Conservation (phyloP, 2,329 filamentous ascomycete species). For the Exophiala calicioides region DNA sequence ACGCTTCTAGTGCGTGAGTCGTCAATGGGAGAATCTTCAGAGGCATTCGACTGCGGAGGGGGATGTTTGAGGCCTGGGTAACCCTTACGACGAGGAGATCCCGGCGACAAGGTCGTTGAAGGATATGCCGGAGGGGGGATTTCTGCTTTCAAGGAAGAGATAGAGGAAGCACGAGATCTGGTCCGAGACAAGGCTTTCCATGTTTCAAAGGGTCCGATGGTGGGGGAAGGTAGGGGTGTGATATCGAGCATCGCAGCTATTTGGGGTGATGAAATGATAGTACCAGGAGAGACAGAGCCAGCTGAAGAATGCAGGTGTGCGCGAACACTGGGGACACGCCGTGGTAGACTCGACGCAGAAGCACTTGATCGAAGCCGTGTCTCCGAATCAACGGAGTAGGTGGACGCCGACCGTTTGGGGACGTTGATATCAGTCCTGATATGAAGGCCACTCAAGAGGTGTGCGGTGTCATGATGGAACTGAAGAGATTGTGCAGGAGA, state of each 20-base stretch:
- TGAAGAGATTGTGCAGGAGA: slow-evolving; percentile 3
- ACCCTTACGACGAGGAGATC: slow-evolving; percentile 38
- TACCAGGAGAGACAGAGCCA: slow-evolving; percentile 60
- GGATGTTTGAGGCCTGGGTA: slow-evolving; percentile 44
- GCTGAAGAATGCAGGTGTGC: slow-evolving; percentile 44
- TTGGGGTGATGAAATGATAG: slow-evolving; percentile 70
- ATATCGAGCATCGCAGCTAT: slow-evolving; percentile 75
- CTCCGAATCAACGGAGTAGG: slow-evolving; percentile 33
- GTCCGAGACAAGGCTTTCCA: slow-evolving; percentile 56
- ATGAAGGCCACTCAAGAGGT: slow-evolving; percentile 27
- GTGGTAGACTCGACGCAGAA: slow-evolving; percentile 46
- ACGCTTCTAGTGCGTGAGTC: slow-evolving; percentile 72
- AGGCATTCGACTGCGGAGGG: slow-evolving; percentile 13
- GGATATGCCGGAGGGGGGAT: slow-evolving; percentile 14
- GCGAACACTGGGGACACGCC: slow-evolving; percentile 48
- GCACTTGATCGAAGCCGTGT: slow-evolving; percentile 41
- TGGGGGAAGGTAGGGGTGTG: slow-evolving; percentile 75
- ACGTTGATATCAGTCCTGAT: slow-evolving; percentile 29
- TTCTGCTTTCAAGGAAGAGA: slow-evolving; percentile 39
- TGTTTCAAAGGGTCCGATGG: slow-evolving; percentile 68
- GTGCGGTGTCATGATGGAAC: slow-evolving; percentile 21
- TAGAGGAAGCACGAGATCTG: slow-evolving; percentile 47
- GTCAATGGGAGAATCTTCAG: slow-evolving; percentile 26
- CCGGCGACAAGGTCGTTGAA: slow-evolving; percentile 18
- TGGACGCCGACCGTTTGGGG: slow-evolving; percentile 20